These are phyloP conservation scores for Ustilago hordei DNA, from an alignment of 1,284 basidiomycete species.

Conservation along the genomic window DNA sequence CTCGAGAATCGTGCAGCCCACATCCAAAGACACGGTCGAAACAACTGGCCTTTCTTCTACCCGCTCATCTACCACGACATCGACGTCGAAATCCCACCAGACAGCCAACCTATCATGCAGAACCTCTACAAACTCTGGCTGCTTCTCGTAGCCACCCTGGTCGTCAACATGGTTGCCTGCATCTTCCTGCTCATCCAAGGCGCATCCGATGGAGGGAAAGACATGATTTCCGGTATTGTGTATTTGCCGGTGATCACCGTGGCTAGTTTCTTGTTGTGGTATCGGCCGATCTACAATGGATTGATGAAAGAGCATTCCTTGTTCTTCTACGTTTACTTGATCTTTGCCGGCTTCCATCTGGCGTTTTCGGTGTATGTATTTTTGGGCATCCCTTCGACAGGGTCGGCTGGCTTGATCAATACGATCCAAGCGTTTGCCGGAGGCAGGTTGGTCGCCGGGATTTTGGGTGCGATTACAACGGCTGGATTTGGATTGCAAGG, in stretches of 20 bases:
- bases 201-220: constrained; percentile 80
- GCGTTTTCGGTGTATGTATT: constrained; percentile 78
- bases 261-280: constrained; percentile 88
- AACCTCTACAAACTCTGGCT: constrained; percentile 75
- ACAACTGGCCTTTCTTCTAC: constrained; percentile 91
- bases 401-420: constrained; percentile 93
- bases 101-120: constrained; percentile 81
- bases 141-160: constrained; percentile 76
- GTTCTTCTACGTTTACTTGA: constrained; percentile 72
- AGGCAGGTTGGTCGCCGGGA: constrained; percentile 54
- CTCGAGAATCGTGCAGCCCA: constrained; percentile 75
- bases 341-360: constrained; percentile 87
- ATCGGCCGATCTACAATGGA: constrained; percentile 90
- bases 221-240: constrained; percentile 77
- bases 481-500: constrained; percentile 90
- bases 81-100: constrained; percentile 85
- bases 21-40: constrained; percentile 82
- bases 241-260: constrained; percentile 85
- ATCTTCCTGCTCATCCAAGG: constrained; percentile 86
- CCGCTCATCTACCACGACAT: constrained; percentile 95
- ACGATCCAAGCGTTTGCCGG: constrained; percentile 76
- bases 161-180: constrained; percentile 91
- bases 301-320: constrained; percentile 84
- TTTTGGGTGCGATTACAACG: constrained; percentile 82
- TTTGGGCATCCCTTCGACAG: constrained; percentile 76